Evolutionary conservation across 768 basidiomycete species (phyloP).

Genomic region (Auricularia auricula-judae): DNA sequence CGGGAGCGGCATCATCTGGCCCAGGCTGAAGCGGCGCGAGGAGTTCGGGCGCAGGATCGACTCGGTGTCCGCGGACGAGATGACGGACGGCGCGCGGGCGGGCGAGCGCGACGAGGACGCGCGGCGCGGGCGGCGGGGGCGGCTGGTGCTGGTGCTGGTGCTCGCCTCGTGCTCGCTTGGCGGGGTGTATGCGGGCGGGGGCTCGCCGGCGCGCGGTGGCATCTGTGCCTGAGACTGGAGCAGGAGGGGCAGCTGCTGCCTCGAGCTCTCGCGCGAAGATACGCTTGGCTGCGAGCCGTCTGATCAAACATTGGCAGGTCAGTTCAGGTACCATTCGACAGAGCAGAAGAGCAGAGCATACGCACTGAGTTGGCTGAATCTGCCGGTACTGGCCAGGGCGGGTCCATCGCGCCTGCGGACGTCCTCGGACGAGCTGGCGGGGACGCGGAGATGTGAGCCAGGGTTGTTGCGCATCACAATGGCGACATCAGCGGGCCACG

Average conservation of each 20-base stretch:
- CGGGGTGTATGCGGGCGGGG: background rate
- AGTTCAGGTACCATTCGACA: background rate
- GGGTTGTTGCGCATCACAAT: background rate
- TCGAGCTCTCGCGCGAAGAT: background rate
- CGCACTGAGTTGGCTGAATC: background rate
- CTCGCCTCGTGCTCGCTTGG: background rate
- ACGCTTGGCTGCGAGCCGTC: background rate
- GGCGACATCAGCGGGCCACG: background rate
- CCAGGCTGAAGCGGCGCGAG: constrained; percentile 1
- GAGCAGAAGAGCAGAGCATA: background rate
- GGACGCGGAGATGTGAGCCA: background rate
- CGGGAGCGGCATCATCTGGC: background rate
- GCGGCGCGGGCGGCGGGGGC: background rate
- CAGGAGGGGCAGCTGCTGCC: background rate
- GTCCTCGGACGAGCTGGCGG: background rate
- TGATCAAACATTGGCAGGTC: background rate
- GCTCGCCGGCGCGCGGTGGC: background rate
- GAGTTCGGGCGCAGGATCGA: background rate
- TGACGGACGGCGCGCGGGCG: background rate
- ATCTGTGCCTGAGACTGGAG: background rate
- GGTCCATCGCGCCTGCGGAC: background rate
- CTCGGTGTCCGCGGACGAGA: background rate
- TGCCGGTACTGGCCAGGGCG: background rate
- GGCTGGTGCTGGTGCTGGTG: too few relatives aligned
- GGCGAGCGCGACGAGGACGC: background rate